These are phyloP conservation scores for Penicillium macrosclerotiorum DNA, from an alignment of 495 filamentous ascomycete genomes.

Conservation along the genomic window DNA sequence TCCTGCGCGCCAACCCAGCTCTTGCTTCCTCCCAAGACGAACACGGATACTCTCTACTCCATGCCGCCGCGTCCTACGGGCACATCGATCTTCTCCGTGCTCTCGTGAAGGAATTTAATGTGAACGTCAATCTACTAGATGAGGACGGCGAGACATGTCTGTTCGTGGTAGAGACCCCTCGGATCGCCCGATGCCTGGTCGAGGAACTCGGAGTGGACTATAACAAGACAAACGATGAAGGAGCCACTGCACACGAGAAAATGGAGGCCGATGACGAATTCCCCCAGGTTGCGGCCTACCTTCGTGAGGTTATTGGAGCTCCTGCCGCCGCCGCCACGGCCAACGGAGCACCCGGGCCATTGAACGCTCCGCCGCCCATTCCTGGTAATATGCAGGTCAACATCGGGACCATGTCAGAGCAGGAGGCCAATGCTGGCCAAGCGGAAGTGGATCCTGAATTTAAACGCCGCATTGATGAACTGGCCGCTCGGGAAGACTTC, in stretches of 20 bases:
- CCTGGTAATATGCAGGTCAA: slow-evolving; percentile 68
- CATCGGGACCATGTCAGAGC: slow-evolving; percentile 63
- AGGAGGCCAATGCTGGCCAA: slow-evolving; percentile 45
- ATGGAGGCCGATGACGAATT: slow-evolving; percentile 70
- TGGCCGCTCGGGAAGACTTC: slow-evolving; percentile 72
- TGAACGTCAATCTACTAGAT: slow-evolving; percentile 75
- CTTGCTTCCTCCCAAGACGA: slow-evolving; percentile 71
- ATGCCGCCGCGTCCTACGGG: slow-evolving; percentile 89
- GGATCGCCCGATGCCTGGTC: slow-evolving; percentile 71
- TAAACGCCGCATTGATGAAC: slow-evolving; percentile 69
- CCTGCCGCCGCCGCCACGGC: slow-evolving; percentile 20
- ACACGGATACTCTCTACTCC: slow-evolving; percentile 86
- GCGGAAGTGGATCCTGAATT: slow-evolving; percentile 66
- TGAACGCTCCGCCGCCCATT: slow-evolving; percentile 50
- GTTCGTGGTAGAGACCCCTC: slow-evolving; percentile 76
- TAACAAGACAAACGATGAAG: slow-evolving; percentile 59
- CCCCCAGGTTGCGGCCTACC: slow-evolving; percentile 65
- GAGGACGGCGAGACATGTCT: slow-evolving; percentile 90
- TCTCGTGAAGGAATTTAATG: slow-evolving; percentile 74
- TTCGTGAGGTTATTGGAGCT: slow-evolving; percentile 48
- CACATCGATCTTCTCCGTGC: slow-evolving; percentile 75
- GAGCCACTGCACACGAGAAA: slow-evolving; percentile 66
- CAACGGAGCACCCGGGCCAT: slow-evolving; percentile 23
- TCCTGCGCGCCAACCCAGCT: slow-evolving; percentile 63
- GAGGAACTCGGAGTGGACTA: slow-evolving; percentile 76